Conservation (phyloP, 371 early-diverging fungal genomes). For the Sporodiniella umbellata region DNA sequence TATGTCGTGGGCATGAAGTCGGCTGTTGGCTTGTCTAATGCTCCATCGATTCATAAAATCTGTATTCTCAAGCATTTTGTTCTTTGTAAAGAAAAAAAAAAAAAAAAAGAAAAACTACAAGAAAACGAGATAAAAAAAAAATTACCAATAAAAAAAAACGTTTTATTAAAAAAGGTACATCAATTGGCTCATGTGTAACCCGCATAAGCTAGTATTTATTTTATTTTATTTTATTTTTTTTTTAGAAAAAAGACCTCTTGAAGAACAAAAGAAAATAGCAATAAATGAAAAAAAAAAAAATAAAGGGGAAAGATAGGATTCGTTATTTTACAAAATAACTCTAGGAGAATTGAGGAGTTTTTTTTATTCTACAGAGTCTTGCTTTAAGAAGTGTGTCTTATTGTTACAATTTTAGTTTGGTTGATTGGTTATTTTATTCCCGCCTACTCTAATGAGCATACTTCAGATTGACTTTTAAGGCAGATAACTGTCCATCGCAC, state of each 20-base stretch:
- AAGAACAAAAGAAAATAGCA: too few species aligned
- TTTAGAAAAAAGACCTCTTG: too few species aligned
- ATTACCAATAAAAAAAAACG: too few species aligned
- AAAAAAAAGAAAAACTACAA: background rate
- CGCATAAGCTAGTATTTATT: background rate
- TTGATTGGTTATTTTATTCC: too few species aligned
- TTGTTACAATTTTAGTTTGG: too few species aligned
- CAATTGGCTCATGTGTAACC: background rate
- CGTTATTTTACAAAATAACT: background rate
- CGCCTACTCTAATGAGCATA: too few species aligned
- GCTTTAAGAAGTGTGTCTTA: too few species aligned
- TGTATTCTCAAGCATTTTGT: background rate
- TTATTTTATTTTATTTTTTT: too few species aligned
- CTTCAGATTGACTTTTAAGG: too few species aligned
- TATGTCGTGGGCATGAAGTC: conserved; percentile 28
- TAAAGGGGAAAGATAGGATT: conserved; percentile 4
- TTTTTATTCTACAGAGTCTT: too few species aligned
- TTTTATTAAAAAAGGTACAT: conserved; percentile 1
- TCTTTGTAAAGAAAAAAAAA: background rate
- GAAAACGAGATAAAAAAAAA: background rate
- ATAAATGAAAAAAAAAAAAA: background rate
- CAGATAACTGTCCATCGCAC: too few species aligned
- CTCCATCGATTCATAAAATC: conserved; percentile 26
- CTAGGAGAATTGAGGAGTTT: too few species aligned
- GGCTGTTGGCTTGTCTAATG: conserved; percentile 46